Evolutionary conservation across 768 basidiomycete genomes (phyloP), one percentile per base, ranked within the genome.

Genomic region (Boletus sp.): DNA sequence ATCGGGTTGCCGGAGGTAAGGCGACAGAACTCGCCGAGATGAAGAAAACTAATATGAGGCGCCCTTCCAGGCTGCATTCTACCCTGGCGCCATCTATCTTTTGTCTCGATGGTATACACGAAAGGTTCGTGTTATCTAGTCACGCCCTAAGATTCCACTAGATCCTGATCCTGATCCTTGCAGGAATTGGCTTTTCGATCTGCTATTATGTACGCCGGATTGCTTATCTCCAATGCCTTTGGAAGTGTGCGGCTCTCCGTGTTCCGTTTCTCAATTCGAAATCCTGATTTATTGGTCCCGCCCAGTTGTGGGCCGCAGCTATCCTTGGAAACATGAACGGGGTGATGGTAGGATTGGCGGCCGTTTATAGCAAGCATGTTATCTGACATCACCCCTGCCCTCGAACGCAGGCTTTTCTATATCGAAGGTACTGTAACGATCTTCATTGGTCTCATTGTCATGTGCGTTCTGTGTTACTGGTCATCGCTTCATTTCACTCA

Each of bases 251-350:
- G 82, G 15, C 48, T 36, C 28, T 35, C 47, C 14, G 30, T 33
- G 8, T 40, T 17, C 28, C 2, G 2, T 32, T 24, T 28, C 33
- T 15, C 18, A 40, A 14, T 44, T 36, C 39, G 15, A 2, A 28
- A 47, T 29, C 28, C 15, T 46, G 7, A 46, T 11, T 35, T 40
- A 0, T 41, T 46, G 5, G 18, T 49, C 5, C 5, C 7, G 0
- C 11, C n/a, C 56, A 87, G 83, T 67, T 89, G 10, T 83, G 90
- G 68, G 89, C 87, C 37, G 87, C 89, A 18, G 89, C 86, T 12
- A 85, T 91, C 52, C 77, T 91, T 24, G 74, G 78, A 1, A 79
- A 77, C 47, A 87, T 90, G 87, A 81, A 91, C 53, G 87, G 85
- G 2, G 77, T 74, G 52, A 74, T 80, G 84, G 85, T 83, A 54